Evolutionary conservation across 495 filamentous ascomycete species (phyloP), one percentile per base, ranked within the genome.

Genomic region (Zalerion maritima): DNA sequence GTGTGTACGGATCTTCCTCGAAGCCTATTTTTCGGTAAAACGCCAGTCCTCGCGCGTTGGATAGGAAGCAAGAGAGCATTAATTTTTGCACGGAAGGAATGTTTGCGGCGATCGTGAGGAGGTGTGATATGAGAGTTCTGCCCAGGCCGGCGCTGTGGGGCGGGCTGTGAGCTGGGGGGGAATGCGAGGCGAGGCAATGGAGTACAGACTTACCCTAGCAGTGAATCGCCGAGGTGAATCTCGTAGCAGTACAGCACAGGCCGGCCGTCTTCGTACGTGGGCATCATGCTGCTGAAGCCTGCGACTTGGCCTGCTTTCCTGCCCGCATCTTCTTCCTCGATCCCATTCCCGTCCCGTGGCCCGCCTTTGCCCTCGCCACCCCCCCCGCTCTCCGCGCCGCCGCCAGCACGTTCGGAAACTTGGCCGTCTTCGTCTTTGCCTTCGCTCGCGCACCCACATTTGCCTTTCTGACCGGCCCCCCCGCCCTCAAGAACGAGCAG

Each of bases 221-320:
- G 49, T 1, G 36, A 40, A 1, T 61, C 51, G 22, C 60, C 49
- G 6, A 92, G 58, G 38, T 94, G 85, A 14, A 94, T 71, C 57
- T 94, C 85, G 49, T 94, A 94, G 52, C 79, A 78, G 41, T 92
- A 94, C 2, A 86, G 39, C 4, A 91, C 80, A 9, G 77, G 65
- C 17, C 69, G 53, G 0, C 71, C 69, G 35, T 78, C 78, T 41
- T 94, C 85, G 37, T 77, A 73, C 5, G 80, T 85, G 2, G 81
- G 69, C 78, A 86, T 82, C 43, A 89, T 72, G 2, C 81, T 87
- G 1, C 76, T 56, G 35, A 91, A 94, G 0, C 72, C 85, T 2
- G 57, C 48, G 1, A 78, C 41, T 2, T 31, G 13, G 11, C 36
- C 36, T 0, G 37, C 26, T 1, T 27, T n/a, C n/a, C n/a, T n/a